Conservation (phyloP, 2,329 filamentous ascomycete genomes). For the Camillea tinctor region DNA sequence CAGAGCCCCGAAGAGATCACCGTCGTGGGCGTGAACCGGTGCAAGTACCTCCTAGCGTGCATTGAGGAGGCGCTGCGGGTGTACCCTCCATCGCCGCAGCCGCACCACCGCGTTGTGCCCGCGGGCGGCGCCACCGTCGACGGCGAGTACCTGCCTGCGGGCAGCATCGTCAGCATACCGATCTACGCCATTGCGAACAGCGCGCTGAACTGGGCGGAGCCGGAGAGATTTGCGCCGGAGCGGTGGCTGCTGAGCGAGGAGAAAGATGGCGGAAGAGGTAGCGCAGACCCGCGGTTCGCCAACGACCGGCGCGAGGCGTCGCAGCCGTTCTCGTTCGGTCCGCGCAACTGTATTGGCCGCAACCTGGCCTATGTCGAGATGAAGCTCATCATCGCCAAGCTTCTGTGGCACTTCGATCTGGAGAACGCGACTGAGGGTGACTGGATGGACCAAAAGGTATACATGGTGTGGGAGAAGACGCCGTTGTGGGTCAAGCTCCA, state of each 20-base stretch:
- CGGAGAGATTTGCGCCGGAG: slow-evolving; percentile 22
- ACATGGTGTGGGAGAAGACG: slow-evolving; percentile 14
- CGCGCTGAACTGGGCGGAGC: slow-evolving; percentile 10
- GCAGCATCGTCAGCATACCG: slow-evolving; percentile 13
- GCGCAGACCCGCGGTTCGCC: too few relatives aligned
- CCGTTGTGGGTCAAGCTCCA: slow-evolving; percentile 14
- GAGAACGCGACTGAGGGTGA: slow-evolving; percentile 10
- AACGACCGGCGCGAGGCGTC: too few relatives aligned
- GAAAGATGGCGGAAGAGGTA: too few relatives aligned
- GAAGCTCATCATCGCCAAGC: slow-evolving; percentile 35
- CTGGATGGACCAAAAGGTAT: slow-evolving; percentile 16
- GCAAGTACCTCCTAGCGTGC: slow-evolving; percentile 37
- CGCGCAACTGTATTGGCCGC: slow-evolving; percentile 33
- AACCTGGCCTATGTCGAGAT: slow-evolving; percentile 40
- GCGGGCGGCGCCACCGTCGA: slow-evolving; percentile 11
- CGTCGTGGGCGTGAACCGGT: slow-evolving; percentile 25
- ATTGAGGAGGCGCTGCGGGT: slow-evolving; percentile 40
- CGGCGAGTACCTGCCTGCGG: slow-evolving; percentile 14
- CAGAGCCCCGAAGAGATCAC: slow-evolving; percentile 33
- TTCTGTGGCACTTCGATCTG: slow-evolving; percentile 39
- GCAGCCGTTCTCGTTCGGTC: slow-evolving; percentile 33
- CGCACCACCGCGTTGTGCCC: slow-evolving; percentile 13
- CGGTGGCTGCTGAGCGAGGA: slow-evolving; percentile 28
- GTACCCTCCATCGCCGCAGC: slow-evolving; percentile 30
- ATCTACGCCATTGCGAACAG: slow-evolving; percentile 14